phyloP scores from a whole-genome alignment of 2,329 filamentous ascomycete species.

The Verticillium zaregamsianum region DNA sequence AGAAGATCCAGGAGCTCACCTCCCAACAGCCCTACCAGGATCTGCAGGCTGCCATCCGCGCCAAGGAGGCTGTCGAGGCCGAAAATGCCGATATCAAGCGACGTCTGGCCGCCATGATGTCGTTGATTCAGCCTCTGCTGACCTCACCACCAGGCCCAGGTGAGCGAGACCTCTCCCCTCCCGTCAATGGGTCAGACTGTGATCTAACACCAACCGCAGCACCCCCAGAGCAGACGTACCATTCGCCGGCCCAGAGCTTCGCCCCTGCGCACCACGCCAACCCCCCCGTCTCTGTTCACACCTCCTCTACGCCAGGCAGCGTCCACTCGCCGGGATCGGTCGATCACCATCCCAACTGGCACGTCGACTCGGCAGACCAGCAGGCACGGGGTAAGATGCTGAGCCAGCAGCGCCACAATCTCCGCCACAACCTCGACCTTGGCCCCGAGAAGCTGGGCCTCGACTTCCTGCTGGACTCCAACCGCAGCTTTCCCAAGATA shows the following conservation, averaged over 20 bases:
- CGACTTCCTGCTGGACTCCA: conserved; percentile 65
- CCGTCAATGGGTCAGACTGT: no score
- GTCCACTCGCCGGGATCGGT: conserved; percentile 29
- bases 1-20: conserved; percentile 69
- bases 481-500: conserved; percentile 49
- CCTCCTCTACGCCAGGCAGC: conserved; percentile 34
- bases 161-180: not conserved
- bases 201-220: not conserved
- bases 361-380: conserved; percentile 14
- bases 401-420: conserved; percentile 44
- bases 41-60: conserved; percentile 67
- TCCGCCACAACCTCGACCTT: conserved; percentile 54
- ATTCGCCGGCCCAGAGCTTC: conserved; percentile 10
- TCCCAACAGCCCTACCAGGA: conserved; percentile 81
- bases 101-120: conserved; percentile 61
- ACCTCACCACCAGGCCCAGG: conserved; percentile 17
- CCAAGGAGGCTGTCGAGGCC: conserved; percentile 72
- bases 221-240: conserved; percentile 6
- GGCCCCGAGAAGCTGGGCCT: conserved; percentile 64
- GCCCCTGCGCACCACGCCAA: conserved; percentile 13
- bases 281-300: conserved; percentile 23
- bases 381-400: conserved; percentile 26
- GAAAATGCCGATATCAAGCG: conserved; percentile 77
- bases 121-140: conserved; percentile 58
- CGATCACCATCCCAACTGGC: conserved; percentile 14